These are phyloP conservation scores for Trypanosoma avium DNA, from an alignment of 208 protist species.

Conservation along the genomic window DNA sequence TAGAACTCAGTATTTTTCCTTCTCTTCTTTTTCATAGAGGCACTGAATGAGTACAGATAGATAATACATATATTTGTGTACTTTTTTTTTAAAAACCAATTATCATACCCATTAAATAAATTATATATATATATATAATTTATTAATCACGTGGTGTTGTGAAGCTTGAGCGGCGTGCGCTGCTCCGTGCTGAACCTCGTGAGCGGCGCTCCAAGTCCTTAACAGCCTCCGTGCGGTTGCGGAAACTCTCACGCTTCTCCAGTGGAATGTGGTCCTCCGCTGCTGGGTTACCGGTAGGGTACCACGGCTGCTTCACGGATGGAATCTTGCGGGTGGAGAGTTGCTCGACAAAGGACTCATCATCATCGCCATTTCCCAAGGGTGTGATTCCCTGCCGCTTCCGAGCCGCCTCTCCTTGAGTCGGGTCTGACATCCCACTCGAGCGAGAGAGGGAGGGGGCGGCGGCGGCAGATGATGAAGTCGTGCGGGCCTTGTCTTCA, in stretches of 20 bases:
- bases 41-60: too few species aligned
- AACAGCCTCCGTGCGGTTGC: slow-evolving; percentile 64
- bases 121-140: background rate
- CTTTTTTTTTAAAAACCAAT: too few species aligned
- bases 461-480: background rate
- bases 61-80: too few species aligned
- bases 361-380: background rate
- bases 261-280: slow-evolving; percentile 68
- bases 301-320: slow-evolving; percentile 59
- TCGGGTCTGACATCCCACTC: background rate
- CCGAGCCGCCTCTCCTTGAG: background rate
- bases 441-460: background rate
- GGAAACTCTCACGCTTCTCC: slow-evolving; percentile 60
- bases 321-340: background rate
- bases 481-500: too few species aligned
- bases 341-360: background rate
- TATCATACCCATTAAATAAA: too few species aligned
- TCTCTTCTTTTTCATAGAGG: too few species aligned
- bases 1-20: too few species aligned
- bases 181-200: slow-evolving; percentile 41
- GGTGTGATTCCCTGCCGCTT: background rate
- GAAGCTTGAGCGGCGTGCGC: background rate
- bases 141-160: background rate
- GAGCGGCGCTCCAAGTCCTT: slow-evolving; percentile 60
- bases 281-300: slow-evolving; percentile 41